Conservation (phyloP, 805 yeast genomes). For the Wickerhamomyces subpelliculosus region DNA sequence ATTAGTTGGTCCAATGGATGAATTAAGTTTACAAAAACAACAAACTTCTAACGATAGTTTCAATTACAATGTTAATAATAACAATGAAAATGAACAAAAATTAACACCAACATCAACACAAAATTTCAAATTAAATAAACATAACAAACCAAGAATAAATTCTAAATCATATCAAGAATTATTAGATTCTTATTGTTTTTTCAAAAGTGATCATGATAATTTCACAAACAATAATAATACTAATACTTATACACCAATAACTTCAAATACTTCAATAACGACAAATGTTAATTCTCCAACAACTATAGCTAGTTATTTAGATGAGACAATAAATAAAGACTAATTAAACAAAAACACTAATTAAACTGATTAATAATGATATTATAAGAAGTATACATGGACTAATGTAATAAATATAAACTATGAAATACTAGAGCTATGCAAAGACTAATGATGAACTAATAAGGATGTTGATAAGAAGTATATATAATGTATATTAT, state of each 20-base stretch:
- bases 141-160: slow-evolving; percentile 31
- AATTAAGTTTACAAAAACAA: background rate
- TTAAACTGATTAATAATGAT: too few relatives aligned
- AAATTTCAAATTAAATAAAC: slow-evolving; percentile 4
- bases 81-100: background rate
- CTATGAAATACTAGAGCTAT: too few relatives aligned
- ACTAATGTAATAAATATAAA: too few relatives aligned
- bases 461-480: too few relatives aligned
- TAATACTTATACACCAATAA: background rate
- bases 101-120: background rate
- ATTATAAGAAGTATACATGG: too few relatives aligned
- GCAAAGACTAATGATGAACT: too few relatives aligned
- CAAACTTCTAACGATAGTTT: background rate
- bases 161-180: slow-evolving; percentile 51
- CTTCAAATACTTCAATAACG: too few relatives aligned
- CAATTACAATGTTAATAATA: background rate
- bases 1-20: too few relatives aligned
- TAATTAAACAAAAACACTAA: background rate
- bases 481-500: too few relatives aligned
- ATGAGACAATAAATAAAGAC: background rate
- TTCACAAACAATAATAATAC: background rate
- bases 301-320: slow-evolving; percentile 25
- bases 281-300: slow-evolving; percentile 15
- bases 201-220: slow-evolving; percentile 25
- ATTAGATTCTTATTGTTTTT: slow-evolving; percentile 56